These are phyloP conservation scores for Ceratobasidium sp. DNA, from an alignment of 1,284 basidiomycete genomes.

Conservation along the genomic window DNA sequence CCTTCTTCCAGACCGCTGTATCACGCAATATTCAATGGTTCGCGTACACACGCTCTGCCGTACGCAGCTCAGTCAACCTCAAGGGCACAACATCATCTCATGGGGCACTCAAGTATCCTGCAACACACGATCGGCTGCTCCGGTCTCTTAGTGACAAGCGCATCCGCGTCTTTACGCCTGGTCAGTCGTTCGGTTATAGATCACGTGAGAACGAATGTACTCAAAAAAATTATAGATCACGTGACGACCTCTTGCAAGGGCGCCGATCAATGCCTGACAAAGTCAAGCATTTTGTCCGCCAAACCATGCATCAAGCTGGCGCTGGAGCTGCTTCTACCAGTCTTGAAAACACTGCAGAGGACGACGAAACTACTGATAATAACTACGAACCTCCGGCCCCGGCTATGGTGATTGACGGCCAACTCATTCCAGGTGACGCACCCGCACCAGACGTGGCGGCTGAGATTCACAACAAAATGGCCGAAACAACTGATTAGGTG, in stretches of 20 bases:
- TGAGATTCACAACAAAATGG: too few species aligned
- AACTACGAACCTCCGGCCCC: neutral
- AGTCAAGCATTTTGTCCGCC: neutral
- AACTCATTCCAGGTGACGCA: neutral
- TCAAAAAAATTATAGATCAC: too few species aligned
- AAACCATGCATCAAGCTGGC: neutral
- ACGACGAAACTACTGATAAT: neutral
- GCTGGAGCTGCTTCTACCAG: neutral
- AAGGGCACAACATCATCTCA: neutral
- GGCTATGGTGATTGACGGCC: neutral
- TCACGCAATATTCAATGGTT: slow-evolving; percentile 5
- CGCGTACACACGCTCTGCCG: neutral
- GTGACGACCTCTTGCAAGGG: neutral
- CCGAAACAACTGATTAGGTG: too few species aligned
- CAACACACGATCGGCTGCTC: neutral
- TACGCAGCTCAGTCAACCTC: neutral
- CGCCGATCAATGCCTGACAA: neutral
- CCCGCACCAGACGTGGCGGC: too few species aligned
- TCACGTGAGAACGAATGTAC: too few species aligned
- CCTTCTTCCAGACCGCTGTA: neutral
- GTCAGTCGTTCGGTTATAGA: neutral
- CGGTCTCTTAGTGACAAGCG: neutral
- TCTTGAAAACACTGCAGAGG: neutral
- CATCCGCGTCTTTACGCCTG: neutral
- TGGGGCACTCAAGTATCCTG: neutral